Conservation (phyloP, 2,329 filamentous ascomycete species). For the Microdochium bolleyi region DNA sequence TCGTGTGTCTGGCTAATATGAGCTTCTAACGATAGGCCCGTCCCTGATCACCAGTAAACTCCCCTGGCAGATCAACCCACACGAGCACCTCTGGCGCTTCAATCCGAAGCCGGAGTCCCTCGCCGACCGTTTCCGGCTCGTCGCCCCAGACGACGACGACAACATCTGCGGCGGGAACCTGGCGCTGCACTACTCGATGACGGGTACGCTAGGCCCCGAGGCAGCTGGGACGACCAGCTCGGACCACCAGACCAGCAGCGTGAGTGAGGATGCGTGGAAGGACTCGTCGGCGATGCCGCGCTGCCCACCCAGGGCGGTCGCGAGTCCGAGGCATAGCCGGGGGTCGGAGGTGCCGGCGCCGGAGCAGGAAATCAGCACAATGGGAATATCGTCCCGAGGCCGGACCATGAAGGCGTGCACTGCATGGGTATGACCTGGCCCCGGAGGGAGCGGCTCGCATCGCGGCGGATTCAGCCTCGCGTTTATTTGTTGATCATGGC, state of each 20-base stretch:
- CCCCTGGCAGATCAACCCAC: background rate
- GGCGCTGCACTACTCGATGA: background rate
- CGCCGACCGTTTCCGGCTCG: background rate
- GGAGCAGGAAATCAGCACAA: too few species aligned
- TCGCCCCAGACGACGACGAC: background rate
- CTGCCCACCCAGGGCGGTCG: background rate
- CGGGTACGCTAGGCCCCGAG: too few species aligned
- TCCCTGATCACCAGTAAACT: background rate
- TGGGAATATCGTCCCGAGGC: too few species aligned
- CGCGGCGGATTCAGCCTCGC: too few species aligned
- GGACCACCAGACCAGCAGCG: background rate
- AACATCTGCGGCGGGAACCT: background rate
- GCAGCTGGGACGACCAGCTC: too few species aligned
- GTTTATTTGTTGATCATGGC: too few species aligned
- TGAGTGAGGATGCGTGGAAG: background rate
- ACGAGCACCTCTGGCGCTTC: background rate
- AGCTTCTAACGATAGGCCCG: background rate
- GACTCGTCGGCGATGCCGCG: background rate
- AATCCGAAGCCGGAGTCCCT: background rate
- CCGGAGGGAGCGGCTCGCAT: too few species aligned
- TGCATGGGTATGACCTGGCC: too few species aligned
- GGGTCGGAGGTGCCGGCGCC: too few species aligned
- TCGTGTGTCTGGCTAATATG: too few species aligned
- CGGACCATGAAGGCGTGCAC: too few species aligned
- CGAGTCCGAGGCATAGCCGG: background rate